Evolutionary conservation across 495 filamentous ascomycete species (phyloP), one percentile per base, ranked within the genome.

Genomic region (Sphaerosporella brunnea): DNA sequence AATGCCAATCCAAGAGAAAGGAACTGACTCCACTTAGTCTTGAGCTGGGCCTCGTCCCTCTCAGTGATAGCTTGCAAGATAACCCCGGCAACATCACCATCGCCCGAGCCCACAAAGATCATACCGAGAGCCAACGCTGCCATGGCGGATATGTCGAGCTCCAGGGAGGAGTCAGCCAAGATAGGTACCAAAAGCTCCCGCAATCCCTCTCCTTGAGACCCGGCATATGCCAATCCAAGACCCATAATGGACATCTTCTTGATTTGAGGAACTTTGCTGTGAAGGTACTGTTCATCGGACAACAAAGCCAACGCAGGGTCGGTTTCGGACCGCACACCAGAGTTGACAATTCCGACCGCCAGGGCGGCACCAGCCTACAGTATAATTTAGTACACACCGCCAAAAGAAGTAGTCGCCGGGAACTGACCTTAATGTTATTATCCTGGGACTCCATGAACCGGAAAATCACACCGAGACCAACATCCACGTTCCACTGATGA

Each of bases 11-110:
- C 90, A 52, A 99, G 76, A 11, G 83, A 83, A 72, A 96, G 80
- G 66, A 99, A 99, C 2, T 88, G 75, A 19, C 84, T 84, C 90
- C 90, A 99, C 65, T 96, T 99, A 62, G 94, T 82, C 55, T 90
- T 93, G 28, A 96, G 72, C 57, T 90, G 83, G 54, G 75, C 74
- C 49, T 95, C 88, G 18, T 40, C 49, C 11, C 58, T 47, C 26
- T 61, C 58, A 63, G 96, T 73, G 36, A 99, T 69, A 1, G 92
- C 93, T 34, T 78, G 80, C 44, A 95, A 74, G 42, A 96, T 86
- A 4, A 84, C 80, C 64, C 87, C 80, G 49, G 77, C 85, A 42
- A 94, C 82, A 52, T 87, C 82, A 39, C 82, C 74, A 58, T 95
- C 78, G 15, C 83, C 82, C 1, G 86, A 92, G 41, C 90, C 90